These are phyloP conservation scores for Spatholobus suberectus DNA, from an alignment of 306 rosid species.

Conservation along the genomic window DNA sequence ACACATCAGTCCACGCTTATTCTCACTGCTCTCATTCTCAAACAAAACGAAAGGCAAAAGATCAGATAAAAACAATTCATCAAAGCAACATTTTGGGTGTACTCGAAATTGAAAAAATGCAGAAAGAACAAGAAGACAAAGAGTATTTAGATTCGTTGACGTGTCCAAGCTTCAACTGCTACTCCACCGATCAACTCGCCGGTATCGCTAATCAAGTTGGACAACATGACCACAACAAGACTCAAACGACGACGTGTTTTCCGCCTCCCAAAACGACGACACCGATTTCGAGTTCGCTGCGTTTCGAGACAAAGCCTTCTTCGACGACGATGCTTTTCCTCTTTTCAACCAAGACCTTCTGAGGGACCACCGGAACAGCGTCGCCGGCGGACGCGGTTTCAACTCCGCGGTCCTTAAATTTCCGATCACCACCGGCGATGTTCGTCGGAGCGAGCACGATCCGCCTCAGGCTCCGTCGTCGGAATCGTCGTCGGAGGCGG, in stretches of 20 bases:
- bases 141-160: not conserved
- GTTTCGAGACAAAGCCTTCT: constrained; percentile 36
- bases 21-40: not conserved
- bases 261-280: not conserved
- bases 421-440: not conserved
- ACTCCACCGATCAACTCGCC: constrained; percentile 22
- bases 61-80: not conserved
- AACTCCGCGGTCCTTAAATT: not conserved
- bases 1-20: not conserved
- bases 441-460: not conserved
- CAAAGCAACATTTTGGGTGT: not conserved
- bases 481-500: constrained; percentile 51
- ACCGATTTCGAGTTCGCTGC: constrained; percentile 67
- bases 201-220: constrained; percentile 15
- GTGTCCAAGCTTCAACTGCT: constrained; percentile 50
- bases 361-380: not conserved
- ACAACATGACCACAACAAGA: not conserved
- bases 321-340: constrained; percentile 57
- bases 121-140: constrained; percentile 1
- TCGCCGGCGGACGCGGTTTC: not conserved
- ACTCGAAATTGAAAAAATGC: constrained; percentile 15
- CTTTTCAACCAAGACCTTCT: constrained; percentile 57
- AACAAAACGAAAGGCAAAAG: not conserved
- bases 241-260: not conserved
- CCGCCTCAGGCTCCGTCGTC: not conserved